Evolutionary conservation across 805 yeast species (phyloP).

Genomic region (Kluyveromyces wickerhamii): DNA sequence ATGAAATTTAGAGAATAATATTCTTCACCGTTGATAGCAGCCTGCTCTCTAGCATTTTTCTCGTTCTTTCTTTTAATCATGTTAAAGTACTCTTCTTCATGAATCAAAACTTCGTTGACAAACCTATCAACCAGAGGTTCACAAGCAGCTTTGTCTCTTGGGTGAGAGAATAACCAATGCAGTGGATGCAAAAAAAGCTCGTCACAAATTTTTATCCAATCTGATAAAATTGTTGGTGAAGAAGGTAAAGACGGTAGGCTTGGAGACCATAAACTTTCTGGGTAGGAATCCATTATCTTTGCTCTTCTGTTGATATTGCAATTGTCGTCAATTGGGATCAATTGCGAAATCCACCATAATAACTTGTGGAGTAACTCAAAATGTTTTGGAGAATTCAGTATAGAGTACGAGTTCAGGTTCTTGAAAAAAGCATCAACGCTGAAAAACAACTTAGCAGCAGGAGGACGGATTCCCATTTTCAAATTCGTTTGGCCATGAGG

Average conservation of each 20-base stretch:
- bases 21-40: slow-evolving; percentile 2
- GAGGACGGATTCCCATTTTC: slow-evolving; percentile 24
- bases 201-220: slow-evolving; percentile 3
- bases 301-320: slow-evolving; percentile 4
- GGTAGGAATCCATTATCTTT: slow-evolving; percentile 2
- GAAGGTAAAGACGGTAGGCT: not conserved
- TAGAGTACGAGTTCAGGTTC: slow-evolving; percentile 14
- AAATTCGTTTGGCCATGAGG: slow-evolving; percentile 19
- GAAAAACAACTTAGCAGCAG: slow-evolving; percentile 24
- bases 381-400: slow-evolving; percentile 20
- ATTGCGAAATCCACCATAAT: slow-evolving; percentile 5
- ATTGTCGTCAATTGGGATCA: slow-evolving; percentile 4
- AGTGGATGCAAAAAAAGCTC: slow-evolving; percentile 6
- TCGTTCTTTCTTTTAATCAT: slow-evolving; percentile 5
- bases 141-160: slow-evolving; percentile 2
- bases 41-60: slow-evolving; percentile 1
- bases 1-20: not conserved
- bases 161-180: slow-evolving; percentile 6
- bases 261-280: slow-evolving; percentile 3
- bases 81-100: slow-evolving; percentile 7
- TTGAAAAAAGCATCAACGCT: slow-evolving; percentile 24
- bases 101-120: slow-evolving; percentile 7
- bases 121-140: slow-evolving; percentile 6
- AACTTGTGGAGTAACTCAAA: slow-evolving; percentile 12
- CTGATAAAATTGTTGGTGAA: slow-evolving; percentile 1